Base-by-base conservation (phyloP, 1,284 basidiomycete species). In the Exobasidium cylindrosporum region DNA sequence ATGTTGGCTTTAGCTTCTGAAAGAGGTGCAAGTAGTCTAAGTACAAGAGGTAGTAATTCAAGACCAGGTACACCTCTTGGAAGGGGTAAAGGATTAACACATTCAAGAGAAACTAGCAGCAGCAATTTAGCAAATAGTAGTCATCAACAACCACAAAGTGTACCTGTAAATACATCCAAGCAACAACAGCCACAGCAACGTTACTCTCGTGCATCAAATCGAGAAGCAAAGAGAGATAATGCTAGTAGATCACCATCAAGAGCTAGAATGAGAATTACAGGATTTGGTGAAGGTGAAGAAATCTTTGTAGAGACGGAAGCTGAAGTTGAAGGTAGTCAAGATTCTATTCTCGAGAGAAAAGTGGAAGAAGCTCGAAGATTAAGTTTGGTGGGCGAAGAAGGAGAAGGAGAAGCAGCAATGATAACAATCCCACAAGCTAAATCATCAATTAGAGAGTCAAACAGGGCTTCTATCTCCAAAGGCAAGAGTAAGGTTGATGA, bases 231-330 rank as follows among this genome's bases (percentile, higher is more conserved):
- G 26, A 24, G 26, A 4, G 4, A 6, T 2, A 26, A 31, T 3
- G 32, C 2, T 23, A 29, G 24, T 4, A 32, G 47, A 14, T 31
- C 45, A 31, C 14, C 47, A 40, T 62, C 58, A 5, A 32, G 44
- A 43, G 63, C 63, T 4, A 43, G 63, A 26, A 55, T 62, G 52
- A 45, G 60, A 28, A 35, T 66, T 13, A 59, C 31, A 11, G 64
- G 73, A 0, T 75, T 75, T 32, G 73, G 73, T 32, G 53, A 60
- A 10, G 68, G 55, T 23, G 73, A 73, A 17, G 66, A 66, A 26
- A 66, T 74, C 21, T 28, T 14, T 28, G 13, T 21, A 13, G 26
- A 21, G 47, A 24, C n/a, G 21, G 47, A 50, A 50, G 47, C 4
- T 21, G 26, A 50, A 24, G 3, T 28, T 14, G 23, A 45, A 23